Evolutionary conservation across 257 asterid species (phyloP).

Genomic region (Solanum peruvianum): DNA sequence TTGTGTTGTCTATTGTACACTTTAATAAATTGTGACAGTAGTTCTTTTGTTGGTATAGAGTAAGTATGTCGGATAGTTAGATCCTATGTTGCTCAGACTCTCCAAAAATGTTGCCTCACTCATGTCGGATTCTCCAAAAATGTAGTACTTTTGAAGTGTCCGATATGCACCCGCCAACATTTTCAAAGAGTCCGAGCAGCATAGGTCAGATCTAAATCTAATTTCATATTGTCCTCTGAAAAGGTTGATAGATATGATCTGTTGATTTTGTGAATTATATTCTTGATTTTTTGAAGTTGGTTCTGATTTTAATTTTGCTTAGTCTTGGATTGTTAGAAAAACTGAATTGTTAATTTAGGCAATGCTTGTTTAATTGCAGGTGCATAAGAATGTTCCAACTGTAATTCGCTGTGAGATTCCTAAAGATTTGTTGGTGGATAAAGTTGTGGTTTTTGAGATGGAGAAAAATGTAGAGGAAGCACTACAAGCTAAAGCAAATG

Average conservation of each 20-base stretch:
- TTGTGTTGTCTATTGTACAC: not conserved
- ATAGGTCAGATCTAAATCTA: not conserved
- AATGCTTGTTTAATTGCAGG: not conserved
- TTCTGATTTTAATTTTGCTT: not conserved
- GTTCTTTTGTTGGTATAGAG: not conserved
- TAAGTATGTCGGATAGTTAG: not conserved
- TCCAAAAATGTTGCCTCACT: not conserved
- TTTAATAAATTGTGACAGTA: not conserved
- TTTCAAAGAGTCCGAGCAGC: not conserved
- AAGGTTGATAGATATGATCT: not conserved
- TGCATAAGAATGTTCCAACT: not conserved
- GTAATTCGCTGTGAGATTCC: not conserved
- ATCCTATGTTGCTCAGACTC: not conserved
- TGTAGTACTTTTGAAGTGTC: not conserved
- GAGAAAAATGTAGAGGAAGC: constrained; percentile 76
- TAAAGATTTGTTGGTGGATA: not conserved
- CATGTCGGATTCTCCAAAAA: not conserved
- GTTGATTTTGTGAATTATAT: not conserved
- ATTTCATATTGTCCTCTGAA: not conserved
- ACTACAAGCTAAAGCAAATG: constrained; percentile 44
- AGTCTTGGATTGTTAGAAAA: not conserved
- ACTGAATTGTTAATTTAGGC: not conserved
- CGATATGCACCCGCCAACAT: not conserved
- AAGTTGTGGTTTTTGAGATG: constrained; percentile 19
- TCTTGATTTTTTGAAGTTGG: not conserved